A percentile compares a stretch with the other conserved stretches of the same genome.
Evolutionary conservation across 108 stramenopile species (phyloP).

Genomic region (Bacterosira constricta): DNA sequence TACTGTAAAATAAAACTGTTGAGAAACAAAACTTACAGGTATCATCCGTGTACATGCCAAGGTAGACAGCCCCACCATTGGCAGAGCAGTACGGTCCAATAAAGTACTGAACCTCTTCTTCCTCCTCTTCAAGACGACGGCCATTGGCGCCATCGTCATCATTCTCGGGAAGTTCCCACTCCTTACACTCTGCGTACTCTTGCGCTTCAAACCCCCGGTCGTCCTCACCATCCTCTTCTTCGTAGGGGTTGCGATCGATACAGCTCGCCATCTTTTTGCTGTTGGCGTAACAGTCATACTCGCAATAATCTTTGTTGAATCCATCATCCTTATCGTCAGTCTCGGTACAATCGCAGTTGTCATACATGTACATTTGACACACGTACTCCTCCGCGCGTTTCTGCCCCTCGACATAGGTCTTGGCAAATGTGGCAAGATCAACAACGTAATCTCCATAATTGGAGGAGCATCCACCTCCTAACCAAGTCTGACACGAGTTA

Average conservation of each 20-base stretch:
- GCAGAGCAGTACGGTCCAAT: slow-evolving; percentile 65
- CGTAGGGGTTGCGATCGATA: slow-evolving; percentile 34
- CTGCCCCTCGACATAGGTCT: slow-evolving; percentile 21
- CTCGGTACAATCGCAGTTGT: slow-evolving; percentile 34
- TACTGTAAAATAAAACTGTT: too few relatives aligned
- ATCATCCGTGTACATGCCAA: slow-evolving; percentile 69
- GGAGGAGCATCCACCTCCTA: slow-evolving; percentile 19
- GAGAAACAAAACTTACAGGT: too few relatives aligned
- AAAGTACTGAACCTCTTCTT: slow-evolving; percentile 44
- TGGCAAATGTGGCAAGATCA: slow-evolving; percentile 24
- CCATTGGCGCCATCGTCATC: slow-evolving; percentile 8
- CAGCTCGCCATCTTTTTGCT: slow-evolving; percentile 11
- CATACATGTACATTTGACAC: slow-evolving; percentile 23
- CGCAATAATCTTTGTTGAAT: slow-evolving; percentile 35
- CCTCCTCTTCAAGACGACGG: slow-evolving; percentile 18
- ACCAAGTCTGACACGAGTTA: slow-evolving; percentile 10
- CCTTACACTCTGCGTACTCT: slow-evolving; percentile 32
- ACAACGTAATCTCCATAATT: slow-evolving; percentile 44
- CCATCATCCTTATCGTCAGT: slow-evolving; percentile 31
- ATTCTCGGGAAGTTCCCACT: slow-evolving; percentile 26
- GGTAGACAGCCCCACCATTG: slow-evolving; percentile 60
- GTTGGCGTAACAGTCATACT: slow-evolving; percentile 25
- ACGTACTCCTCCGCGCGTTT: slow-evolving; percentile 10
- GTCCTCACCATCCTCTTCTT: slow-evolving; percentile 21
- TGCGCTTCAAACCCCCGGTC: slow-evolving; percentile 30